These are phyloP conservation scores for Pythium vanterpoolii DNA, from an alignment of 352 stramenopile genomes.

Conservation along the genomic window DNA sequence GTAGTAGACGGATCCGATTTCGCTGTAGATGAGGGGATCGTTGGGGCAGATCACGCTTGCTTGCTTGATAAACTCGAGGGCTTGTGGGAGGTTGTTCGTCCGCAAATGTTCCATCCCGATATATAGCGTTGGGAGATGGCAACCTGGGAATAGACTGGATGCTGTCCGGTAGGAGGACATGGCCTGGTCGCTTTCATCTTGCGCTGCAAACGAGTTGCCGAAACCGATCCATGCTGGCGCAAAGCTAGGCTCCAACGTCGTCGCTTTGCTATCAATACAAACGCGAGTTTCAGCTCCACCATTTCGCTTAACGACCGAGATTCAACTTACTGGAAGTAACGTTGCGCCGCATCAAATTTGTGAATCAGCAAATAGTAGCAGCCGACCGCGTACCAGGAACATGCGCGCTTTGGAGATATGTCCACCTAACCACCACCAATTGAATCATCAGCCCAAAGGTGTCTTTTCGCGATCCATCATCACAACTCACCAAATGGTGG, in stretches of 20 bases:
- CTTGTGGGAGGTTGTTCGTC: slow-evolving; percentile 96
- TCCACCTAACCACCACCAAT: slow-evolving; percentile 72
- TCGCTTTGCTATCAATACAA: slow-evolving; percentile 70
- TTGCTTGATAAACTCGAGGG: slow-evolving; percentile 91
- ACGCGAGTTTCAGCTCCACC: background rate
- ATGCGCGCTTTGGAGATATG: slow-evolving; percentile 90
- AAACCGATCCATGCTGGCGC: slow-evolving; percentile 96
- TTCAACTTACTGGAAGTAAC: slow-evolving; percentile 90
- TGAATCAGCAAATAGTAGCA: slow-evolving; percentile 95
- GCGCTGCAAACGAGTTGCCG: slow-evolving; percentile 94
- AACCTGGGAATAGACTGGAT: slow-evolving; percentile 91
- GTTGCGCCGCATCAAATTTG: slow-evolving; percentile 93
- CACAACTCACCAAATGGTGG: slow-evolving; percentile 85
- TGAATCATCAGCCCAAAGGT: background rate
- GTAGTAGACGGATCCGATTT: slow-evolving; percentile 94
- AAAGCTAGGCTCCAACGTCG: slow-evolving; percentile 90
- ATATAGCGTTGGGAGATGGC: slow-evolving; percentile 92
- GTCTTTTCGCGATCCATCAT: background rate
- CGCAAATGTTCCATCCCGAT: slow-evolving; percentile 98
- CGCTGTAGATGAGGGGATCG: slow-evolving; percentile 95
- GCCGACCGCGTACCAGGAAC: slow-evolving; percentile 95
- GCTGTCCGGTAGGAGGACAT: slow-evolving; percentile 96
- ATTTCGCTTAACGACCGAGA: background rate
- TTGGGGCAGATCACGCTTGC: slow-evolving; percentile 81
- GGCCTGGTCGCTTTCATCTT: slow-evolving; percentile 98